Evolutionary conservation across 2,329 filamentous ascomycete genomes (phyloP).

Genomic region (Neospermospora avenae): DNA sequence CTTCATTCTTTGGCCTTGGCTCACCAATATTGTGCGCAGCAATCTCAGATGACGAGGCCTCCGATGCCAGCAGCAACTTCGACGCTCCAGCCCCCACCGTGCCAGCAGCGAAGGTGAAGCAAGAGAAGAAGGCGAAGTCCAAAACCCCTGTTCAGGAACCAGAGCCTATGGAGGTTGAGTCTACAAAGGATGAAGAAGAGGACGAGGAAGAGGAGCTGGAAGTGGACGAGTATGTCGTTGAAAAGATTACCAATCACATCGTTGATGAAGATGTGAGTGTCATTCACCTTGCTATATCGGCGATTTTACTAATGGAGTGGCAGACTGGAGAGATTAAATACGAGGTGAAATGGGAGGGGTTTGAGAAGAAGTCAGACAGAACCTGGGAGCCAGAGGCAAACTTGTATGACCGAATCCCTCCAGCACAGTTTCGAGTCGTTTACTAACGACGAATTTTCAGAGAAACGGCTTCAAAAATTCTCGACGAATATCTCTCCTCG

Average conservation of each 20-base stretch:
- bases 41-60: constrained; percentile 33
- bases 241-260: constrained; percentile 67
- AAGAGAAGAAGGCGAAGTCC: constrained; percentile 30
- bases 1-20: constrained; percentile 16
- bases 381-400: constrained; percentile 82
- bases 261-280: constrained; percentile 52
- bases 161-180: constrained; percentile 36
- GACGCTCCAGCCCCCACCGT: not conserved
- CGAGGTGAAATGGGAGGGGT: constrained; percentile 80
- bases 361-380: constrained; percentile 63
- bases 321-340: constrained; percentile 51
- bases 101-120: not conserved
- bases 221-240: constrained; percentile 55
- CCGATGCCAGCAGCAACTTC: constrained; percentile 37
- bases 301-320: constrained; percentile 11
- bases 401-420: constrained; percentile 43
- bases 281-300: not conserved
- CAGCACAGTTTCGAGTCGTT: not conserved
- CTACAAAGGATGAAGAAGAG: constrained; percentile 36
- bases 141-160: constrained; percentile 28
- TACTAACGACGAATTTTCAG: constrained; percentile 36
- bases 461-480: constrained; percentile 55
- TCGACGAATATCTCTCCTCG: constrained; percentile 60
- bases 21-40: constrained; percentile 25
- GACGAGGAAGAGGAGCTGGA: constrained; percentile 41